Evolutionary conservation across 805 yeast species (phyloP), one percentile per base, ranked within the genome.

Genomic region (Kazachstania taianensis): DNA sequence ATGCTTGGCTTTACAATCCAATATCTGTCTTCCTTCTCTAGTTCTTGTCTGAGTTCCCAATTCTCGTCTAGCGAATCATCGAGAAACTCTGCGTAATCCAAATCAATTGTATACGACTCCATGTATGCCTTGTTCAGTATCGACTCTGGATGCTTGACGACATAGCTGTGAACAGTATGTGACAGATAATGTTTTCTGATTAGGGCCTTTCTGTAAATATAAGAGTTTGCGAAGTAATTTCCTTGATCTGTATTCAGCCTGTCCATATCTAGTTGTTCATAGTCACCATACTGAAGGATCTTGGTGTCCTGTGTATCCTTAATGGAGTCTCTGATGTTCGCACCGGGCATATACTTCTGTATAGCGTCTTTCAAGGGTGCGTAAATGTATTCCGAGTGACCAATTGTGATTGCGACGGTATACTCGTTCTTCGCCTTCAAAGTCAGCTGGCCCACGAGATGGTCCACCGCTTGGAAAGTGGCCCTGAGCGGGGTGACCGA

Each of bases 1-100:
- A 92, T 86, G 44, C 94, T 78, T 12, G 98, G 98, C 54, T 92
- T 92, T 54, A 92, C 67, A 26, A 92, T 92, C 87, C 94, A 89
- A 32, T 79, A 72, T 15, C 53, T 48, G 10, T 41, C 40, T 8
- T 27, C 16, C 8, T 58, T 55, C 40, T 78, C 79, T 23, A 92
- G 62, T 46, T 81, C 95, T 35, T 79, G 80, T 40, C 94, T 63
- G 33, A 92, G 65, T 52, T 89, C 98, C 64, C 81, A 87, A 26
- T 82, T 78, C 49, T 92, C 98, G 56, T 89, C 97, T 31, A 92
- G 65, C 0, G 95, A 72, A 53, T 92, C 98, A 49, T 92, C 97
- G 34, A 92, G 63, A 49, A 92, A 92, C 56, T 92, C 98, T 1
- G 97, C 96, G 59, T 84, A 92, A 50, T 89, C 97, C 16, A 92